Evolutionary conservation across 371 early-diverging fungal genomes (phyloP).

Genomic region (Mucor lusitanicus): DNA sequence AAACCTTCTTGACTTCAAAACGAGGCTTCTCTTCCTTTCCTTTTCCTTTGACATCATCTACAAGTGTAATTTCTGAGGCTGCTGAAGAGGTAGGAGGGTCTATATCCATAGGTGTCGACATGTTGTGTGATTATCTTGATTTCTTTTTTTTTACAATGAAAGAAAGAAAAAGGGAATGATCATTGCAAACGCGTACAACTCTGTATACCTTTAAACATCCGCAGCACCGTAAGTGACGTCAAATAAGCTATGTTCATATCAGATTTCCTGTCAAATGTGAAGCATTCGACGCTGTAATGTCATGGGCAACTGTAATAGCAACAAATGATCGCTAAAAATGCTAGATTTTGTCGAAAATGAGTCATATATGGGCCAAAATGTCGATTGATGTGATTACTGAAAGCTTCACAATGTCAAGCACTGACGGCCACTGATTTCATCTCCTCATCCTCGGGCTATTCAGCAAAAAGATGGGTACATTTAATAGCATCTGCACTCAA

Average conservation of each 20-base stretch:
- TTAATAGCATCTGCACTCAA: too few relatives aligned
- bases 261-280: not conserved
- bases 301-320: not conserved
- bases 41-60: slow-evolving; percentile 55
- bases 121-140: not conserved
- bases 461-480: too few relatives aligned
- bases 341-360: too few relatives aligned
- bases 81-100: slow-evolving; percentile 30
- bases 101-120: slow-evolving; percentile 50
- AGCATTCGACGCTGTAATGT: not conserved
- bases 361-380: too few relatives aligned
- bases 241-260: not conserved
- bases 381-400: too few relatives aligned
- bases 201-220: not conserved
- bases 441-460: too few relatives aligned
- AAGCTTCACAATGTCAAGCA: too few relatives aligned
- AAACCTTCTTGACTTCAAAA: slow-evolving; percentile 95
- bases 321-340: not conserved
- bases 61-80: slow-evolving; percentile 22
- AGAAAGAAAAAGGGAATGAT: not conserved
- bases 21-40: slow-evolving; percentile 74
- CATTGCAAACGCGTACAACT: not conserved
- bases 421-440: too few relatives aligned
- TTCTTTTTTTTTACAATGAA: not conserved
- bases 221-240: not conserved